Base-by-base conservation (phyloP, 2,329 filamentous ascomycete genomes). In the Colletotrichum sublineola region DNA sequence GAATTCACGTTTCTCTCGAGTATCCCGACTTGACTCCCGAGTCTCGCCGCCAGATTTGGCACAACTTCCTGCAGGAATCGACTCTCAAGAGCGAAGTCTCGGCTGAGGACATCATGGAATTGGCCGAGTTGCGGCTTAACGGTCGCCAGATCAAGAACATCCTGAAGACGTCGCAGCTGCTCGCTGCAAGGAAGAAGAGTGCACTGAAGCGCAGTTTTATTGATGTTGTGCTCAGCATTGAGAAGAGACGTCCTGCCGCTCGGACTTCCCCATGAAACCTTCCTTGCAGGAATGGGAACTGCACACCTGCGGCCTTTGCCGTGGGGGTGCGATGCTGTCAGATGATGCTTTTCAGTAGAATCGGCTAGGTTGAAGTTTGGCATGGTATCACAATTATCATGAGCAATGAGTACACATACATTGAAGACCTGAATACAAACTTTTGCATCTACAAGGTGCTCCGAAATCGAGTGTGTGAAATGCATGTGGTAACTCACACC, bases 121-220 rank as follows among this genome's bases (percentile, higher is more conserved):
- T 87, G 38, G 77, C 84, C 0, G 66, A 77, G 55, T 77, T 85
- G 64, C 75, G 80, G 20, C 79, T 87, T 24, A 87, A 87, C 63
- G 84, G 85, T 0, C 79, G 85, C 4, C 84, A 87, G 79, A 87
- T 87, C 63, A 86, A 86, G 77, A 87, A 86, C 50, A 61, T 83
- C n/a, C 75, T 84, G 74, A 84, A 84, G 76, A 80, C 80, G 8
- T 79, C 80, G 0, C 79, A 81, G 70, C 62, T 84, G 8, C 80
- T 84, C 14, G 94, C 95, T 5, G 76, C 75, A 1, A 48, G 80
- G 33, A 81, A 80, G 75, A 75, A 71, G 33, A 76, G 77, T 2
- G 75, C 64, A 5, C 33, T 75, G 2, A 48, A 68, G 63, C 72
- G 72, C 9, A 63, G 52, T 29, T 75, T 75, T 24, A 72, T 75